A percentile compares a stretch with the other conserved stretches of the same genome.
phyloP scores from a whole-genome alignment of 2,329 filamentous ascomycete species.

The Fusarium sp. region DNA sequence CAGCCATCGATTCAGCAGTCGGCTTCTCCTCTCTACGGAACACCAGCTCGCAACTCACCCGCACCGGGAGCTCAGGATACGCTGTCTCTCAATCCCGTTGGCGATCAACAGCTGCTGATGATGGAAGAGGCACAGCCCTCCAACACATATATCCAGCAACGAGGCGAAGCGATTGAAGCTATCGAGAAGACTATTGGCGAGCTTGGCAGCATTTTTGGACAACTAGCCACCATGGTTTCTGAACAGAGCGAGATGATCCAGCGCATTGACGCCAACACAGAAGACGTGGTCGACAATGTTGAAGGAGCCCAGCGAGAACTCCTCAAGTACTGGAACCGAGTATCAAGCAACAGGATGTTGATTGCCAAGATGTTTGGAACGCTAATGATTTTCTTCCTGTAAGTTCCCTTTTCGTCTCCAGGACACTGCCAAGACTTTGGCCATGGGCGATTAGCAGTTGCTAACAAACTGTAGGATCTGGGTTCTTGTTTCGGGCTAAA shows the following conservation, averaged over 20 bases:
- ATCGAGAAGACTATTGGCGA: slow-evolving; percentile 97
- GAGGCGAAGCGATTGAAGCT: slow-evolving; percentile 94
- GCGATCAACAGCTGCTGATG: slow-evolving; percentile 86
- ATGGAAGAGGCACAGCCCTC: slow-evolving; percentile 90
- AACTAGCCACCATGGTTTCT: slow-evolving; percentile 94
- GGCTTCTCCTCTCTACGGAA: slow-evolving; percentile 87
- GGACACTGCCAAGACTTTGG: neutral
- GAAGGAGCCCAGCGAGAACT: slow-evolving; percentile 93
- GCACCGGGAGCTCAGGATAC: slow-evolving; percentile 77
- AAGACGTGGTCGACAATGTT: slow-evolving; percentile 98
- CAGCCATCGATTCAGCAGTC: slow-evolving; percentile 75
- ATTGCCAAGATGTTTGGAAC: slow-evolving; percentile 84
- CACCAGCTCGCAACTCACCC: slow-evolving; percentile 73
- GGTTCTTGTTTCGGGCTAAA: slow-evolving; percentile 52
- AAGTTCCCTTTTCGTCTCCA: slow-evolving; percentile 42
- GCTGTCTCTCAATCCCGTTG: slow-evolving; percentile 81
- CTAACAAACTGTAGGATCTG: slow-evolving; percentile 46
- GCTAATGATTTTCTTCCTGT: slow-evolving; percentile 91
- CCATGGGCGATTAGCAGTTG: neutral
- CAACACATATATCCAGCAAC: slow-evolving; percentile 91
- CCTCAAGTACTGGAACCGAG: slow-evolving; percentile 95
- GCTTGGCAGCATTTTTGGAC: slow-evolving; percentile 88
- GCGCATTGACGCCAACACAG: slow-evolving; percentile 95
- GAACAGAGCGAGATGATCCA: slow-evolving; percentile 99
- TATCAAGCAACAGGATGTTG: slow-evolving; percentile 95